Evolutionary conservation across 768 basidiomycete species (phyloP), one percentile per base, ranked within the genome.

Genomic region (Mycena haematopus): DNA sequence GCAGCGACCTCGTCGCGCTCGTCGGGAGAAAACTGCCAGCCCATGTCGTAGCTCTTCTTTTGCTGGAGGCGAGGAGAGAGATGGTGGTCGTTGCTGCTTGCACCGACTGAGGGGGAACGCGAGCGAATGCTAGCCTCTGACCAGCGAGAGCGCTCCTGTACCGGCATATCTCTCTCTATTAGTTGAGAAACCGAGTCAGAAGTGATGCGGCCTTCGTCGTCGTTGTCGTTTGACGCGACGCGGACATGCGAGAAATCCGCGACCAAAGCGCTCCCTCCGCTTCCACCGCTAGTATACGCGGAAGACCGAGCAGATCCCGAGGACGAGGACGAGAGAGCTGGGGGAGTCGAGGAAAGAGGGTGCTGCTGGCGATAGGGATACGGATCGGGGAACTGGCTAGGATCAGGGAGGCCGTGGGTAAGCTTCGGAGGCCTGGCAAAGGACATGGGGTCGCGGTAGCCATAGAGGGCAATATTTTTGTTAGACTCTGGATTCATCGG

Each of bases 31-130:
- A 53, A 31, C 70, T 87, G 87, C 91, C 91, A 93, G 47, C 81
- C 84, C 74, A 87, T 79, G 70, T 93, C 91, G 72, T 88, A 90
- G 71, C 88, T 90, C n/a, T 86, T 84, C 69, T 88, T 87, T 67
- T 86, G 83, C 21, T 82, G 81, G 46, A 88, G 77, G 25, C 76
- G 79, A 7, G 84, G 82, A 15, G 77, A 71, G 63, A 65, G 67
- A 38, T 81, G 79, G 52, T 79, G 79, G 52, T 79, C 69, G 69
- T 74, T 72, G 56, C 71, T 71, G 65, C 54, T 75, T 76, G 67
- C 81, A 21, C 80, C 85, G 52, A 87, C 75, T 22, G 89, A 90
- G 19, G 90, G 90, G 29, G 90, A 91, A 60, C 88, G 85, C 4
- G 91, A 90, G 59, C 90, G 84, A 65, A 82, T 74, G 60, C 85